These are phyloP conservation scores for Senna siamea DNA, from an alignment of 306 rosid genomes.

Conservation along the genomic window DNA sequence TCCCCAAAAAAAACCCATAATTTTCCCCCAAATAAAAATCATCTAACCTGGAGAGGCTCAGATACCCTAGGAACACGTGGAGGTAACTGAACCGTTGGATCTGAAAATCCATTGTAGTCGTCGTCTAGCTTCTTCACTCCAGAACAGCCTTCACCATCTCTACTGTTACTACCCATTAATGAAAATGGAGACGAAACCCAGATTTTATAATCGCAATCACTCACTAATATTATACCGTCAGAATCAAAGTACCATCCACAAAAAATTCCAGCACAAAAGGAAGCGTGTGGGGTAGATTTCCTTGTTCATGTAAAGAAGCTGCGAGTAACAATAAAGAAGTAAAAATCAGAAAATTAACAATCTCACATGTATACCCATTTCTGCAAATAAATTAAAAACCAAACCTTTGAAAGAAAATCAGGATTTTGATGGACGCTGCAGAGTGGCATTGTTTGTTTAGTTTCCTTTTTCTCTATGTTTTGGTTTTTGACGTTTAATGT, in stretches of 20 bases:
- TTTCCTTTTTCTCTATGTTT: neutral
- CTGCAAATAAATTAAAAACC: conserved; percentile 41
- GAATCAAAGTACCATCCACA: conserved; percentile 23
- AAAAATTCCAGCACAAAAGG: conserved; percentile 14
- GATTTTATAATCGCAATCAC: conserved; percentile 23
- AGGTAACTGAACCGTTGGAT: conserved; percentile 40
- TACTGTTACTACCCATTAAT: conserved; percentile 60
- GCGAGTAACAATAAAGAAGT: neutral
- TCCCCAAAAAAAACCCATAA: neutral
- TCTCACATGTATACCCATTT: conserved; percentile 53
- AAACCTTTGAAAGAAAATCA: conserved; percentile 54
- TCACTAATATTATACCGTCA: neutral
- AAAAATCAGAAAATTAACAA: too few relatives aligned
- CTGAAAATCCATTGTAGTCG: conserved; percentile 15
- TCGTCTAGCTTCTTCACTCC: conserved; percentile 44
- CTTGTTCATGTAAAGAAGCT: conserved; percentile 36
- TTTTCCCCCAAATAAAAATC: conserved; percentile 13
- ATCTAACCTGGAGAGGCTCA: conserved; percentile 52
- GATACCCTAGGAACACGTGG: conserved; percentile 29
- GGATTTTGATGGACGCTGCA: conserved; percentile 52
- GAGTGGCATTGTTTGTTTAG: conserved; percentile 52
- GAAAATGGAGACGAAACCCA: conserved; percentile 34
- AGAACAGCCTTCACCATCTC: conserved; percentile 55
- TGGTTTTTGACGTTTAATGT: conserved; percentile 34
- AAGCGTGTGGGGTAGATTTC: conserved; percentile 32